Conservation (phyloP, 1,139 yeast species). For the Chernovozyma aurita region DNA sequence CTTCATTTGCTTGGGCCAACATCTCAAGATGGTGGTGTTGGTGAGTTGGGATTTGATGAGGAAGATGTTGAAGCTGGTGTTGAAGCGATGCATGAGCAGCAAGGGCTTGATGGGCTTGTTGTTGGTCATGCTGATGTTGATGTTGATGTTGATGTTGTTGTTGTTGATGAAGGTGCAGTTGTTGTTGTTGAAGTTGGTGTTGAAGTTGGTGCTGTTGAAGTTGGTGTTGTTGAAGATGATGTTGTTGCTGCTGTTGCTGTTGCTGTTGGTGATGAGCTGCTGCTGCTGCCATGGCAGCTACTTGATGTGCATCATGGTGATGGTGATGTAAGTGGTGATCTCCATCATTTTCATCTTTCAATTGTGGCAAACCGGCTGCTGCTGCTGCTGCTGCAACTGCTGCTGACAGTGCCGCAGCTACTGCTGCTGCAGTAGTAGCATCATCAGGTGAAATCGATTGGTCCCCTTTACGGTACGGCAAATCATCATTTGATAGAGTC, state of each 20-base stretch:
- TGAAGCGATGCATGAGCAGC: conserved; percentile 4
- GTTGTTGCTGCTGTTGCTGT: conserved; percentile 3
- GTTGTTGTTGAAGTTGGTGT: conserved; percentile 3
- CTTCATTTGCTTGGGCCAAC: conserved; percentile 31
- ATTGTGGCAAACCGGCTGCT: conserved; percentile 4
- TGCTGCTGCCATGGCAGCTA: conserved; percentile 4
- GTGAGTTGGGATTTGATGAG: conserved; percentile 10
- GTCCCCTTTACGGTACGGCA: conserved; percentile 5
- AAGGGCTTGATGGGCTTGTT: neutral
- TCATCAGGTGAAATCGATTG: conserved; percentile 6
- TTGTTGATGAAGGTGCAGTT: conserved; percentile 2
- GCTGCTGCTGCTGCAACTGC: conserved; percentile 8
- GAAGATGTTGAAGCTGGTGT: conserved; percentile 11
- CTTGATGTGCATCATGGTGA: conserved; percentile 5
- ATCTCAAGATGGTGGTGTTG: conserved; percentile 27
- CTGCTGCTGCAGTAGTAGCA: conserved; percentile 9
- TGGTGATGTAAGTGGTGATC: conserved; percentile 1
- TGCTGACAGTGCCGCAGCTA: conserved; percentile 9
- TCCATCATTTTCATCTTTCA: conserved; percentile 5
- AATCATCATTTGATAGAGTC: conserved; percentile 6
- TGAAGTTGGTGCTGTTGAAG: conserved; percentile 3
- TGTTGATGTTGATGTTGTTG: conserved; percentile 3
- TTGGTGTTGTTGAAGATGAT: conserved; percentile 5
- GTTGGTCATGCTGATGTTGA: conserved; percentile 1
- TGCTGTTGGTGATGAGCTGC: neutral